phyloP scores from a whole-genome alignment of 2,329 filamentous ascomycete species.

The Hymenoscyphus infarciens region DNA sequence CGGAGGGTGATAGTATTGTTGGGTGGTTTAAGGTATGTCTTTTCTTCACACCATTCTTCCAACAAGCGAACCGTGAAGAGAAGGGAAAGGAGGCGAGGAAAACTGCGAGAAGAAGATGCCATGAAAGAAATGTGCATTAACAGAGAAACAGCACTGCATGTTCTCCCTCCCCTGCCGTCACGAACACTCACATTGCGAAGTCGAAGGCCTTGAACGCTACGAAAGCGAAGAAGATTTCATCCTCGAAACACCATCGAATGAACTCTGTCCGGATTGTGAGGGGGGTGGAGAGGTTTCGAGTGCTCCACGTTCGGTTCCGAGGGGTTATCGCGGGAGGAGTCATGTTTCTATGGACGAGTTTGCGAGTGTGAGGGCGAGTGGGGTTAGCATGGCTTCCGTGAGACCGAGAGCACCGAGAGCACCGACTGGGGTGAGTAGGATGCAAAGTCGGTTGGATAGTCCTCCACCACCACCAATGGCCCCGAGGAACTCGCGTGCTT shows the following conservation, averaged over 20 bases:
- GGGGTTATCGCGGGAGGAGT: background rate
- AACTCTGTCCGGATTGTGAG: background rate
- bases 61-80: no score
- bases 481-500: no score
- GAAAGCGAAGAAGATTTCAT: constrained; percentile 4
- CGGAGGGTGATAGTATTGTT: background rate
- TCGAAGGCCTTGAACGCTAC: constrained; percentile 4
- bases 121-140: background rate
- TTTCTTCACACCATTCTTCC: background rate
- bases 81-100: background rate
- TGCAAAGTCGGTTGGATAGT: no score
- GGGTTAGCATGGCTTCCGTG: no score
- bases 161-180: background rate
- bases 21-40: background rate
- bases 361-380: background rate
- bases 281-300: background rate
- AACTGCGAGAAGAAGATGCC: no score
- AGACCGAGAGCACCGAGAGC: no score
- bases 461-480: no score
- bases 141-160: background rate
- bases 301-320: background rate
- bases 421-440: no score
- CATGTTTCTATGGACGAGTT: background rate
- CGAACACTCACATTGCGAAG: background rate
- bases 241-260: background rate